A percentile compares a stretch with the other conserved stretches of the same genome.
These are phyloP conservation scores for Hyaloscypha bicolor DNA, from an alignment of 495 filamentous ascomycete species.

Conservation along the genomic window DNA sequence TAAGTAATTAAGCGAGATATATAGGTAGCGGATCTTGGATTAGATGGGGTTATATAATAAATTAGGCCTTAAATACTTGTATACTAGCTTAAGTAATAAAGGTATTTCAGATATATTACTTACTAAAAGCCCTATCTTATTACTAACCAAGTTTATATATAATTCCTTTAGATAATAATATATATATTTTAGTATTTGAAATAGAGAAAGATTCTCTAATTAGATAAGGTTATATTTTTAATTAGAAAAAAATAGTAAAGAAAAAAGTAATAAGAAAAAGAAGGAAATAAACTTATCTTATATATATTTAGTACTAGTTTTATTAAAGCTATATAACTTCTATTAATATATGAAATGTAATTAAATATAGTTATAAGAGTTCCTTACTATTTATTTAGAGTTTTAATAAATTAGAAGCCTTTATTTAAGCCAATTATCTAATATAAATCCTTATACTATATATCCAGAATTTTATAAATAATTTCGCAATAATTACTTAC, in stretches of 20 bases:
- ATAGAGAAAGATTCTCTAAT: too few relatives aligned
- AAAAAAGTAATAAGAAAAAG: too few relatives aligned
- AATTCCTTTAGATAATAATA: too few relatives aligned
- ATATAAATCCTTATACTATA: too few relatives aligned
- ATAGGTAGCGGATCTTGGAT: neutral
- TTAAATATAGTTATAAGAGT: too few relatives aligned
- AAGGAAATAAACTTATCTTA: neutral
- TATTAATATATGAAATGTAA: neutral
- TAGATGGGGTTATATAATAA: neutral
- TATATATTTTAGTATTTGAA: too few relatives aligned
- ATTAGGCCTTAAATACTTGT: neutral
- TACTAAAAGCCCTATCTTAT: conserved; percentile 9
- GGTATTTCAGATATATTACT: conserved; percentile 3
- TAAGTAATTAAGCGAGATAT: neutral
- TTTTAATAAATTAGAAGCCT: conserved; percentile 1
- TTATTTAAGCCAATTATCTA: neutral
- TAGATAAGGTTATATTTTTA: too few relatives aligned
- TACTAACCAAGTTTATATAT: neutral
- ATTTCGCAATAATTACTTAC: too few relatives aligned
- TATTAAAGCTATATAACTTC: neutral
- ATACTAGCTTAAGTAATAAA: too few relatives aligned
- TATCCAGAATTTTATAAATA: too few relatives aligned
- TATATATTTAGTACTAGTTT: conserved; percentile 4
- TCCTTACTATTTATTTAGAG: neutral
- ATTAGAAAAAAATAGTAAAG: too few relatives aligned